Conservation (phyloP, 108 stramenopile species). For the Halocafeteria seosinensis region DNA sequence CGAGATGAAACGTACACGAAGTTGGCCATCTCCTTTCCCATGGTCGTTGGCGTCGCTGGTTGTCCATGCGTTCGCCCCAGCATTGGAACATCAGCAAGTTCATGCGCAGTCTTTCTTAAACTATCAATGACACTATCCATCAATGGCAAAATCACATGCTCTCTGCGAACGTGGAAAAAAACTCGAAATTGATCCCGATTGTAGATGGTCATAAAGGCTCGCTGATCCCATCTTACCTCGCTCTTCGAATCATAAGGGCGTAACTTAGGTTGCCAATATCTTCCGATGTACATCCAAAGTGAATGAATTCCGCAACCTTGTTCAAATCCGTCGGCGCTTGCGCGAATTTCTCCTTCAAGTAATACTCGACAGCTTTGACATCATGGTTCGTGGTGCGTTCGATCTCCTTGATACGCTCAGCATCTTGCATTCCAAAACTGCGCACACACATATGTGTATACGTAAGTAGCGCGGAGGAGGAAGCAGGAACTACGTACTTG, state of each 20-base stretch:
- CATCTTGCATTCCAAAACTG: constrained; percentile 4
- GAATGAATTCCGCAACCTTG: constrained; percentile 5
- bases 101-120: neutral
- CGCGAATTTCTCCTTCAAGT: constrained; percentile 12
- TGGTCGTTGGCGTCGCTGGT: constrained; percentile 16
- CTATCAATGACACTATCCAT: neutral
- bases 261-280: constrained; percentile 16
- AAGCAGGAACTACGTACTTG: too few relatives aligned
- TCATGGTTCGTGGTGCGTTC: constrained; percentile 18
- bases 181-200: too few relatives aligned
- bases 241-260: constrained; percentile 1
- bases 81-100: constrained; percentile 5
- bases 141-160: constrained; percentile 4
- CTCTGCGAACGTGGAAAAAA: too few relatives aligned
- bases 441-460: too few relatives aligned
- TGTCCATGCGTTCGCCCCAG: constrained; percentile 20
- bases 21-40: constrained; percentile 19
- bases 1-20: neutral
- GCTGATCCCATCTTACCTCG: too few relatives aligned
- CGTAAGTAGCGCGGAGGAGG: too few relatives aligned
- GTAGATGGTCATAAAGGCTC: too few relatives aligned
- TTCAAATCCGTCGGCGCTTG: neutral
- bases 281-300: constrained; percentile 18
- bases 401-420: constrained; percentile 13
- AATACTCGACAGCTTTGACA: constrained; percentile 24